A percentile compares a stretch with the other conserved stretches of the same genome.
These are phyloP conservation scores for Sporothrix schenckii DNA, from an alignment of 2,329 filamentous ascomycete species.

Conservation along the genomic window DNA sequence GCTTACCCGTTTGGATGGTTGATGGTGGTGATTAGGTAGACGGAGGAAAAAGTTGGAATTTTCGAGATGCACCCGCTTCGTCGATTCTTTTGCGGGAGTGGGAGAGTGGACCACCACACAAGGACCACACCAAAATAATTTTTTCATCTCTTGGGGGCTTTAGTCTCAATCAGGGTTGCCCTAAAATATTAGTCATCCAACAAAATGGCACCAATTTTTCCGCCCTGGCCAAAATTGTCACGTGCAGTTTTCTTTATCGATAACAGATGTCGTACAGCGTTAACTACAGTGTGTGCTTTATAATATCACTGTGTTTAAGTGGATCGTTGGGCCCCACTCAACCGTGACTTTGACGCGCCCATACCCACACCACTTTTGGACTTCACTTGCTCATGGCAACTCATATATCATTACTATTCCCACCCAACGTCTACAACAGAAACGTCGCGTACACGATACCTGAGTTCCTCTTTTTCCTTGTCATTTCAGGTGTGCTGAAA, in stretches of 20 bases:
- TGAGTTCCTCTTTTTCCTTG: not conserved
- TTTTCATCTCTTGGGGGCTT: conserved; percentile 31
- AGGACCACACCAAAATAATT: conserved; percentile 35
- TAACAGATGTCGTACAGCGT: not conserved
- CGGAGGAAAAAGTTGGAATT: conserved; percentile 33
- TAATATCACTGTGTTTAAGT: not conserved
- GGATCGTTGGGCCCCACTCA: not conserved
- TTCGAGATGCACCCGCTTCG: conserved; percentile 34
- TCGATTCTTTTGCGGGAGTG: conserved; percentile 31
- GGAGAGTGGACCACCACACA: conserved; percentile 27
- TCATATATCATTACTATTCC: not conserved
- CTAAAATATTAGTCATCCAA: conserved; percentile 27
- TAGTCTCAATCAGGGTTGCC: conserved; percentile 34
- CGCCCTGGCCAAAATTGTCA: not conserved
- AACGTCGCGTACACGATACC: not conserved
- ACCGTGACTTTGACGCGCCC: conserved; percentile 11
- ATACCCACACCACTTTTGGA: conserved; percentile 1
- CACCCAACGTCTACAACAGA: not conserved
- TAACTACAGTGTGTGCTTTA: not conserved
- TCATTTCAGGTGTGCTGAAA: not conserved
- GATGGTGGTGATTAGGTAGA: conserved; percentile 28
- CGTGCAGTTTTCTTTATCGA: not conserved
- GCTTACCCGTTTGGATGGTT: conserved; percentile 36
- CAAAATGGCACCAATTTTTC: conserved; percentile 19
- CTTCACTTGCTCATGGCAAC: not conserved